These are phyloP conservation scores for Lactarius akahatsu DNA, from an alignment of 768 basidiomycete species.

Conservation along the genomic window DNA sequence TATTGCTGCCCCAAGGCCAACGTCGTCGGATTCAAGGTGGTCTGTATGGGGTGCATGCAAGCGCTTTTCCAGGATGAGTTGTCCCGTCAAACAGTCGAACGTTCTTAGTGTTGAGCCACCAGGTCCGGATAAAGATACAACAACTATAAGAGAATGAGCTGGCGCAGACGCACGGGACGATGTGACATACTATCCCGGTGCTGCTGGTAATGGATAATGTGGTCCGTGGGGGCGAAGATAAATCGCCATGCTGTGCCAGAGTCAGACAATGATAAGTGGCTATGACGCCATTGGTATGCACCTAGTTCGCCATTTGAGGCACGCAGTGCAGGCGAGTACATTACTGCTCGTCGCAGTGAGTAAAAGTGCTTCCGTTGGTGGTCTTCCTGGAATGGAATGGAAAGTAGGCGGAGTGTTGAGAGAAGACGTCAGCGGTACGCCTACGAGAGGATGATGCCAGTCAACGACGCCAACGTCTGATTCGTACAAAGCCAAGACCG, in stretches of 20 bases:
- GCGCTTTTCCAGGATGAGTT: conserved; percentile 61
- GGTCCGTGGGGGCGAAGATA: conserved; percentile 67
- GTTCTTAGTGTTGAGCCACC: conserved; percentile 67
- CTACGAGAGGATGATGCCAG: conserved; percentile 81
- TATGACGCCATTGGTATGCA: conserved; percentile 37
- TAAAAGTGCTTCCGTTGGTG: conserved; percentile 47
- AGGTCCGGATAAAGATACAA: conserved; percentile 74
- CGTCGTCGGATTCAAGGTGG: conserved; percentile 49
- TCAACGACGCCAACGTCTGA: conserved; percentile 80
- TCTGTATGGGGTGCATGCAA: conserved; percentile 50
- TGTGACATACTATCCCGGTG: conserved; percentile 53
- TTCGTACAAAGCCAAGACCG: conserved; percentile 56
- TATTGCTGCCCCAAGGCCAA: conserved; percentile 62
- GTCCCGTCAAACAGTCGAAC: conserved; percentile 63
- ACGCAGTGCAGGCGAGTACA: conserved; percentile 72
- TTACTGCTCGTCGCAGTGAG: conserved; percentile 70
- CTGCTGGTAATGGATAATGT: conserved; percentile 61
- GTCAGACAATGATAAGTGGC: neutral
- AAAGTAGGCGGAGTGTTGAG: conserved; percentile 59
- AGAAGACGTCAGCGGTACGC: conserved; percentile 61
- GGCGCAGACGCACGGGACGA: neutral
- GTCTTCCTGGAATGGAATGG: conserved; percentile 38
- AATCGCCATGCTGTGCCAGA: conserved; percentile 70
- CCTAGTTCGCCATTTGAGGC: conserved; percentile 68
- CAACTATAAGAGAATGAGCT: conserved; percentile 41